phyloP scores from a whole-genome alignment of 2,329 filamentous ascomycete species.

The Leptographium wingfieldii region DNA sequence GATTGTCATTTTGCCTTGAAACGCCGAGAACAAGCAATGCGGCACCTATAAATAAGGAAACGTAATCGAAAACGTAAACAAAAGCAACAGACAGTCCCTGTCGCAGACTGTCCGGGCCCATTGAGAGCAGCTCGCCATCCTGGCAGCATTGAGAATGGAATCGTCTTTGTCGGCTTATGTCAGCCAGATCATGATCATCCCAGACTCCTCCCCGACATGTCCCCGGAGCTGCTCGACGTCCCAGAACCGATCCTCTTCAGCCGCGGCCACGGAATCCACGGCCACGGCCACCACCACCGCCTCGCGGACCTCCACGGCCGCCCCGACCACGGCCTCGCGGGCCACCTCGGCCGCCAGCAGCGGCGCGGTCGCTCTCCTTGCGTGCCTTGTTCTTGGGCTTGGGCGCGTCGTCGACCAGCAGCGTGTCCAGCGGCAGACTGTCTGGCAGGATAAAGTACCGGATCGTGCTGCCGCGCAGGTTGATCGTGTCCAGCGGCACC shows the following conservation, averaged over 20 bases:
- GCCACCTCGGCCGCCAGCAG: conserved; percentile 31
- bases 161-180: too few species aligned
- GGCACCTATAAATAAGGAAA: background rate
- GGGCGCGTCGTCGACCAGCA: conserved; percentile 89
- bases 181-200: too few species aligned
- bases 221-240: too few species aligned
- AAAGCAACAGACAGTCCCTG: background rate
- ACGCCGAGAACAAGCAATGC: background rate
- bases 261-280: conserved; percentile 10
- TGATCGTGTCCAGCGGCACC: conserved; percentile 85
- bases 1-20: background rate
- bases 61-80: background rate
- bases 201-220: too few species aligned
- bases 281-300: conserved; percentile 7
- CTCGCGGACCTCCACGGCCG: conserved; percentile 6
- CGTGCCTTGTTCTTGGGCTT: conserved; percentile 99
- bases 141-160: too few species aligned
- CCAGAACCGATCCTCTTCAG: background rate
- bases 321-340: conserved; percentile 22
- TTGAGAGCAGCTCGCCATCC: too few species aligned
- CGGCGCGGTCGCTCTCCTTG: conserved; percentile 62
- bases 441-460: conserved; percentile 95
- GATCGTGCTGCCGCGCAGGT: conserved; percentile 90
- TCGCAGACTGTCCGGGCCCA: too few species aligned
- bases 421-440: conserved; percentile 84